Base-by-base conservation (phyloP, 2,329 filamentous ascomycete genomes). In the Colletotrichum navitas region DNA sequence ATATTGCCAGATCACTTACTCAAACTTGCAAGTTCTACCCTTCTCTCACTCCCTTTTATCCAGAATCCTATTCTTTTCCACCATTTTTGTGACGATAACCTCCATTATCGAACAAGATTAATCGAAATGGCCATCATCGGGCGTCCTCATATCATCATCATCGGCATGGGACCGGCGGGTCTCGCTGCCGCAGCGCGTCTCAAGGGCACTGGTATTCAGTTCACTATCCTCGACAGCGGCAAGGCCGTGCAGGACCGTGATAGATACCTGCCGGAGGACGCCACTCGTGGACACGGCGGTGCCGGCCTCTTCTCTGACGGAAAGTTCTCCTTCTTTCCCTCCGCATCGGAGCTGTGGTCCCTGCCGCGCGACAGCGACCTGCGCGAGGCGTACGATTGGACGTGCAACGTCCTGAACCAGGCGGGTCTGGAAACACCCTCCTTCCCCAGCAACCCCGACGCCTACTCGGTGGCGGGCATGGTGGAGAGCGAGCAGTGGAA, bases 121-220 rank as follows among this genome's bases (percentile, higher is more conserved):
- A 29, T 39, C 32, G 39, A 56, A n/a, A 56, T 56, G 54, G 54
- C 54, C 7, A 56, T 39, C 54, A 24, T 32, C 21, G 18, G 21
- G 32, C 32, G 54, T n/a, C 54, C 54, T 71, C 77, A 79, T 74
- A 78, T 79, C 66, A 73, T 79, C 45, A 72, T 79, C 47, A 75
- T 77, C 43, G 78, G 78, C 34, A 78, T 75, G 36, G 79, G 79
- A 29, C 80, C 79, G 1, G 74, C 77, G 10, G 79, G 79, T 7
- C 73, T 80, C 54, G 79, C 79, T 11, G 76, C 80, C 21, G 79
- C 79, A 21, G 77, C 79, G 58, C 78, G 79, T 41, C 73, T 80
- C 54, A 56, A 56, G 32, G 54, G 54, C 54, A 56, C 54, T 18
- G 54, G 54, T 16, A 56, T 56, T 16, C 54, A 56, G 54, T 56